These are phyloP conservation scores for Neoarthrinium moseri DNA, from an alignment of 2,329 filamentous ascomycete genomes.

Conservation along the genomic window DNA sequence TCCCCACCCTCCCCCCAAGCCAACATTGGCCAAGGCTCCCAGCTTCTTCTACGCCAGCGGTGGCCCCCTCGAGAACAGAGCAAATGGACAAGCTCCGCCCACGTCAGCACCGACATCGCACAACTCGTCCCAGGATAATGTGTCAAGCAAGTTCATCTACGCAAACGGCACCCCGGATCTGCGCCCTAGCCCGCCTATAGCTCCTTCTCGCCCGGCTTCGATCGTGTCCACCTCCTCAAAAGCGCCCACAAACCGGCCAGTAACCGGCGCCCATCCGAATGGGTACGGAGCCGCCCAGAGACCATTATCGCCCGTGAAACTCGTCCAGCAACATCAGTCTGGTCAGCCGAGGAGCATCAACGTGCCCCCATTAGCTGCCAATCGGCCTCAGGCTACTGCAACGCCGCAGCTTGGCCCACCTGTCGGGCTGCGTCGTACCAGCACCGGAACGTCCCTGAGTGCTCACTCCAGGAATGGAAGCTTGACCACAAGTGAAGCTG, in stretches of 20 bases:
- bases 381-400: slow-evolving; percentile 32
- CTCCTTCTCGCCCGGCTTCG: slow-evolving; percentile 41
- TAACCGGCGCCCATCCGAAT: slow-evolving; percentile 21
- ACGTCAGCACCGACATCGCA: slow-evolving; percentile 32
- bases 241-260: slow-evolving; percentile 37
- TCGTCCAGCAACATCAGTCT: slow-evolving; percentile 19
- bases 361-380: slow-evolving; percentile 19
- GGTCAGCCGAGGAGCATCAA: slow-evolving; percentile 17
- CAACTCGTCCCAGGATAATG: slow-evolving; percentile 33
- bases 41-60: slow-evolving; percentile 61
- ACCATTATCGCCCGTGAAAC: slow-evolving; percentile 52
- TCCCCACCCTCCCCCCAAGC: slow-evolving; percentile 29
- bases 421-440: slow-evolving; percentile 38
- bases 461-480: slow-evolving; percentile 42
- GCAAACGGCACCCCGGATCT: slow-evolving; percentile 63
- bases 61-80: slow-evolving; percentile 37
- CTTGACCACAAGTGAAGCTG: slow-evolving; percentile 21
- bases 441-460: slow-evolving; percentile 37
- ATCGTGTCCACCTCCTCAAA: slow-evolving; percentile 45
- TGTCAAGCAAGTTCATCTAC: slow-evolving; percentile 70
- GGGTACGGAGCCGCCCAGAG: slow-evolving; percentile 33
- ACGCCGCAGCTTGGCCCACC: slow-evolving; percentile 35
- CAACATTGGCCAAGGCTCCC: slow-evolving; percentile 35
- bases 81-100: slow-evolving; percentile 30
- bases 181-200: slow-evolving; percentile 32